These are phyloP conservation scores for Nitzschia putrida DNA, from an alignment of 108 stramenopile species.

Conservation along the genomic window DNA sequence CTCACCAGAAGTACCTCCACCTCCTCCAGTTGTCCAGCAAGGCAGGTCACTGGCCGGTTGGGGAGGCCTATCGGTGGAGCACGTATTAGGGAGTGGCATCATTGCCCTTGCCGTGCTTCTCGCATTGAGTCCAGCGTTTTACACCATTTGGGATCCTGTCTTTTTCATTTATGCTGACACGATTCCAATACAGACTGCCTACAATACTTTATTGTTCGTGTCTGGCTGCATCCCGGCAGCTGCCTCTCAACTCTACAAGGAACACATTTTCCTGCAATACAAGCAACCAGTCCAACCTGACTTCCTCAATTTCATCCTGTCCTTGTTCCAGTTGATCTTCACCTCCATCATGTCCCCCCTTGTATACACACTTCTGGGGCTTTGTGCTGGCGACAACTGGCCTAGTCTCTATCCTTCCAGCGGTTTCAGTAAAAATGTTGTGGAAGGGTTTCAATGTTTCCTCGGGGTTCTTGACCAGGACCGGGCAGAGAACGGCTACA, in stretches of 20 bases:
- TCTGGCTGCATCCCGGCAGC: constrained; percentile 68
- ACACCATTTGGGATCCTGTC: constrained; percentile 51
- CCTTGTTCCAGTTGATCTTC: constrained; percentile 73
- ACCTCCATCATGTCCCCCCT: constrained; percentile 79
- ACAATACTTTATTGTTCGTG: constrained; percentile 76
- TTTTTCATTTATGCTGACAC: constrained; percentile 65
- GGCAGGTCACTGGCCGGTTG: constrained; percentile 50
- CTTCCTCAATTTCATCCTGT: constrained; percentile 70
- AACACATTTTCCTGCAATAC: constrained; percentile 66
- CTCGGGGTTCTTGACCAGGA: constrained; percentile 65
- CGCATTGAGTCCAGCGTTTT: constrained; percentile 62
- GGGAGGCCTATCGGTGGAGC: constrained; percentile 68
- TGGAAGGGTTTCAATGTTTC: constrained; percentile 73
- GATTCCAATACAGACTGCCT: constrained; percentile 68
- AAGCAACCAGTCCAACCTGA: constrained; percentile 79
- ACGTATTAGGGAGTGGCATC: constrained; percentile 61
- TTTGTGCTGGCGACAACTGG: constrained; percentile 65
- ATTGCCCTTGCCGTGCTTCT: constrained; percentile 71
- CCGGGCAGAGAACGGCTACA: constrained; percentile 36
- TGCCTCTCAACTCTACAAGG: constrained; percentile 83
- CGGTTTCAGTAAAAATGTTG: constrained; percentile 67
- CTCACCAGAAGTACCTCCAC: not conserved
- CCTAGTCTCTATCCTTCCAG: constrained; percentile 65
- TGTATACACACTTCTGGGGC: constrained; percentile 70
- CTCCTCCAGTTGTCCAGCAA: not conserved